Evolutionary conservation across 2,329 filamentous ascomycete genomes (phyloP).

Genomic region (Magnaporthiopsis rhizophila): DNA sequence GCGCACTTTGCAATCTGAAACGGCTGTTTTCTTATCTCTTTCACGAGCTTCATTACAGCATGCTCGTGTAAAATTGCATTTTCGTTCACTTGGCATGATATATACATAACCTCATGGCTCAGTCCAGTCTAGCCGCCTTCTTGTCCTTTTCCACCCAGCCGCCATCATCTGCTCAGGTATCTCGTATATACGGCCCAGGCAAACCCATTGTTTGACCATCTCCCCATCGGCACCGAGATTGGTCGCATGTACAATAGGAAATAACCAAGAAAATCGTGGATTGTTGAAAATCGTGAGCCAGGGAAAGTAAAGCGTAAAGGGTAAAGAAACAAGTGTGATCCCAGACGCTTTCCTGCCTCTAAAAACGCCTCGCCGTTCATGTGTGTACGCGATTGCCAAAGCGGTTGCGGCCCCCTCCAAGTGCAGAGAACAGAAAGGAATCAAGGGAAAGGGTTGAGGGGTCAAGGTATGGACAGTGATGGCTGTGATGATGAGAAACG

Average conservation of each 20-base stretch:
- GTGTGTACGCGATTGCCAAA: too few relatives aligned
- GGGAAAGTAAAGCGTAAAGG: background rate
- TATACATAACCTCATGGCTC: background rate
- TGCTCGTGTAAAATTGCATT: background rate
- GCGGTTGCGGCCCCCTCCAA: too few relatives aligned
- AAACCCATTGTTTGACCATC: too few relatives aligned
- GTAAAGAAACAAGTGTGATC: background rate
- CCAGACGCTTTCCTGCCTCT: background rate
- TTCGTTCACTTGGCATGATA: too few relatives aligned
- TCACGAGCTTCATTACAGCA: background rate
- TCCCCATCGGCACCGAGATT: too few relatives aligned
- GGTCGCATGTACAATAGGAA: too few relatives aligned
- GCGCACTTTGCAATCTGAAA: background rate
- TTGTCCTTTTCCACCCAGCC: too few relatives aligned
- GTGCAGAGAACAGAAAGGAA: too few relatives aligned
- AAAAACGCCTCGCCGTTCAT: background rate
- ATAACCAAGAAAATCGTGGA: background rate
- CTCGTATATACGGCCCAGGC: background rate
- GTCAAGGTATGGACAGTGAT: background rate
- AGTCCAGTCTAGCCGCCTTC: background rate
- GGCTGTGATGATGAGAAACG: background rate
- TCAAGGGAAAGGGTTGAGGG: background rate
- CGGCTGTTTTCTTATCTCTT: background rate
- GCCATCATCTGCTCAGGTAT: background rate
- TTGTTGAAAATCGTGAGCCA: background rate